These are phyloP conservation scores for Ceraceosorus bombacis DNA, from an alignment of 1,284 basidiomycete genomes.

Conservation along the genomic window DNA sequence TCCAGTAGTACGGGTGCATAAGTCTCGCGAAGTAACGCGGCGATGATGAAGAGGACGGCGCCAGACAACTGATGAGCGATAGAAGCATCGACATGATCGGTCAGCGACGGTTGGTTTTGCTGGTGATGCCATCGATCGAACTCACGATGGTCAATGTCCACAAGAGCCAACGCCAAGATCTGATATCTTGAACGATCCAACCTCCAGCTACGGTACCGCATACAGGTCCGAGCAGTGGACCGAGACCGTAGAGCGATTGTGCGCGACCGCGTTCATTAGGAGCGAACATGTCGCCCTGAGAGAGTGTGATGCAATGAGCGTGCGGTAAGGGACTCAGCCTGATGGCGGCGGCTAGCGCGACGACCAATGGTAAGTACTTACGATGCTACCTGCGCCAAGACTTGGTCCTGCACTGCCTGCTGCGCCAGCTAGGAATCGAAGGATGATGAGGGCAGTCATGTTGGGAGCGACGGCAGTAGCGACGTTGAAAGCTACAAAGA, in stretches of 20 bases:
- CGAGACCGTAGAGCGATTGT: constrained; percentile 30
- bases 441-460: constrained; percentile 38
- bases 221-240: constrained; percentile 37
- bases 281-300: constrained; percentile 34
- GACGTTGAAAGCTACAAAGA: constrained; percentile 48
- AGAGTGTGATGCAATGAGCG: background rate
- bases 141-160: constrained; percentile 29
- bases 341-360: background rate
- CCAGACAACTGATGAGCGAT: constrained; percentile 12
- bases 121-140: background rate
- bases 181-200: constrained; percentile 22
- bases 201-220: constrained; percentile 34
- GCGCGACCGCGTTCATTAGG: constrained; percentile 31
- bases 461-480: constrained; percentile 39
- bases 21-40: constrained; percentile 28
- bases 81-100: constrained; percentile 12
- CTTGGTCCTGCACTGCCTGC: constrained; percentile 34
- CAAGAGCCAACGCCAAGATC: constrained; percentile 33
- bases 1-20: constrained; percentile 31
- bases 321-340: background rate
- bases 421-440: constrained; percentile 35
- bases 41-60: constrained; percentile 11
- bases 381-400: constrained; percentile 34
- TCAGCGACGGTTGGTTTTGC: background rate
- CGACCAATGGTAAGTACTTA: constrained; percentile 7